A percentile compares a stretch with the other conserved stretches of the same genome.
Evolutionary conservation across 1,139 yeast genomes (phyloP).

Genomic region (Geotrichum carabidarum): DNA sequence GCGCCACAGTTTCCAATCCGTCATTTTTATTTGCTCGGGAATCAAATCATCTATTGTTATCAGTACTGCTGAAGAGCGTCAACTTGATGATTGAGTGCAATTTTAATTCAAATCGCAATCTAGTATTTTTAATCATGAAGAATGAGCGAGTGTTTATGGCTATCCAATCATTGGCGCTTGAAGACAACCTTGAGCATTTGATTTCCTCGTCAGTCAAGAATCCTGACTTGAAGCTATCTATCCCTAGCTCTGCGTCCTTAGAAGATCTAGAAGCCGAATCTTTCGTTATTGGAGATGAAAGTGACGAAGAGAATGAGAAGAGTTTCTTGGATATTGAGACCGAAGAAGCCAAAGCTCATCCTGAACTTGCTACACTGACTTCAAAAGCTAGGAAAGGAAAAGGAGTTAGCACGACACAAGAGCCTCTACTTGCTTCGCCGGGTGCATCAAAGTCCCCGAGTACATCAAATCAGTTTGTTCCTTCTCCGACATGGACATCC

Average conservation of each 20-base stretch:
- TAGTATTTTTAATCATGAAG: conserved; percentile 34
- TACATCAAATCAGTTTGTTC: conserved; percentile 8
- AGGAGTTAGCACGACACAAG: conserved; percentile 6
- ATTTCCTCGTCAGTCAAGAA: conserved; percentile 11
- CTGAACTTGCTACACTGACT: conserved; percentile 7
- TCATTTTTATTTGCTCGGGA: conserved; percentile 43
- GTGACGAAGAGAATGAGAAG: conserved; percentile 34
- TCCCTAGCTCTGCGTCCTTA: background rate
- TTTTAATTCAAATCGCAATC: conserved; percentile 31
- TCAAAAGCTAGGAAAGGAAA: conserved; percentile 14
- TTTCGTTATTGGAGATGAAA: conserved; percentile 22
- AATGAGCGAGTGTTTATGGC: conserved; percentile 27
- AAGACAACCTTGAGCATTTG: conserved; percentile 23
- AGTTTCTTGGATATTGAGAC: conserved; percentile 10
- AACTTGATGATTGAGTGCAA: conserved; percentile 31
- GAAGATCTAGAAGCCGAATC: conserved; percentile 4
- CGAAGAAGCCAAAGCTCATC: conserved; percentile 15
- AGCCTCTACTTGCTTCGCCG: background rate
- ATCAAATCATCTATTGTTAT: conserved; percentile 54
- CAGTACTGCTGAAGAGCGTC: conserved; percentile 28
- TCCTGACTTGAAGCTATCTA: conserved; percentile 5
- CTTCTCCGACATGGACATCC: conserved; percentile 14
- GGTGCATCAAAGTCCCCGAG: background rate
- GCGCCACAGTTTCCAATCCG: conserved; percentile 45
- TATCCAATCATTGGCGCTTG: conserved; percentile 22